Percentiles rank a stretch among this genome's conserved stretches.
phyloP scores from a whole-genome alignment of 2,329 filamentous ascomycete species.

The Trichoderma guizhouense region DNA sequence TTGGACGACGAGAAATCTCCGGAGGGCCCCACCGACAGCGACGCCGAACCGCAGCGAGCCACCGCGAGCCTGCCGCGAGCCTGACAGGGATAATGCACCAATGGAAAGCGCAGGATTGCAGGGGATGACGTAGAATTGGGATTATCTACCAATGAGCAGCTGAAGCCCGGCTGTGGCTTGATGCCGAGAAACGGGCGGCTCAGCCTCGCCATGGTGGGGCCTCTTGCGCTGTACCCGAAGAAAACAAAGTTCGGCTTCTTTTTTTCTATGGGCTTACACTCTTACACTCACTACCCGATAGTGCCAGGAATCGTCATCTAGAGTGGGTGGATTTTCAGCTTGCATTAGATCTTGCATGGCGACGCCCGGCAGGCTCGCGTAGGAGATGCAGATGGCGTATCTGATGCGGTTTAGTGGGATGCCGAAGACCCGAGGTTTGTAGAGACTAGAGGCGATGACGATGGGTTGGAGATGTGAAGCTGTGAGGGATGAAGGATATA shows the following conservation, averaged over 20 bases:
- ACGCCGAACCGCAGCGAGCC: conserved; percentile 3
- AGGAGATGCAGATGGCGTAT: neutral
- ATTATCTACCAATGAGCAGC: neutral
- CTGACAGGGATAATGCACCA: neutral
- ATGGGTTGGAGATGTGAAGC: neutral
- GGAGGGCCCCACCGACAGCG: neutral
- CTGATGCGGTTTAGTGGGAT: neutral
- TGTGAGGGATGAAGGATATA: neutral
- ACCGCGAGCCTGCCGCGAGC: neutral
- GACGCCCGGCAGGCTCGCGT: neutral
- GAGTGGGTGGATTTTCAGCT: neutral
- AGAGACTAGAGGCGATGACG: neutral
- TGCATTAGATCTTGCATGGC: neutral
- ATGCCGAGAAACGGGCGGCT: conserved; percentile 11
- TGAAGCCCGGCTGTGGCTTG: neutral
- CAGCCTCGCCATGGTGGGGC: conserved; percentile 4
- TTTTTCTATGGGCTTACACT: neutral
- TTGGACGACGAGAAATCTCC: neutral
- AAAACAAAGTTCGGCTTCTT: neutral
- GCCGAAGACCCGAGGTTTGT: neutral
- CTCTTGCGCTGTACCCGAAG: neutral
- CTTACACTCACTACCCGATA: no score
- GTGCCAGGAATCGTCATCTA: neutral
- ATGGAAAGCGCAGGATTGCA: neutral
- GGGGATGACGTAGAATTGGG: neutral